Evolutionary conservation across 2,329 filamentous ascomycete species (phyloP), one percentile per base, ranked within the genome.

Genomic region (Stachybotrys chlorohalonatus): DNA sequence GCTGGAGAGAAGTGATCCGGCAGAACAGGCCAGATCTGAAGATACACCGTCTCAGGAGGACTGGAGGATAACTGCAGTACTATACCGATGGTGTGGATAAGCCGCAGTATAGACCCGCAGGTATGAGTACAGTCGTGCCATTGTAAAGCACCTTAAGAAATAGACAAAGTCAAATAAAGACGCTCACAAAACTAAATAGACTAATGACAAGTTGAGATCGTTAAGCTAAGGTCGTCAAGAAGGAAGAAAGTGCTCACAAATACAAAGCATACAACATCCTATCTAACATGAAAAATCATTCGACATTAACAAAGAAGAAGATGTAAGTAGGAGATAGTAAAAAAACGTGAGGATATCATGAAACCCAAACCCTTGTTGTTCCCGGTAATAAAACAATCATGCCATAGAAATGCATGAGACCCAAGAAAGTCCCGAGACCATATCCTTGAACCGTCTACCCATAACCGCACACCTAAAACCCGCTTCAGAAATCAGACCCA

Each of bases 271-370:
- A 54, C 32, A 32, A 50, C 50, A 53, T 36, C 9, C 36, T 13
- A 42, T 9, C 13, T 9, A 42, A 42, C 13, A 42, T 9, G 9
- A 42, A 5, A 42, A 46, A 24, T 24, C 24, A 24, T 24, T 24
- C 24, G 24, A 24, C 24, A 24, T 24, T 49, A 57, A 51, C 36
- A 53, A 36, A 51, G 53, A 45, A 51, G 45, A 54, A 54, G 52
- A 51, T 49, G 52, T 48, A 54, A 52, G 55, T 36, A 53, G 45
- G 54, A 51, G 53, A 51, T 53, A 52, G 51, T 2, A 54, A 55
- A 39, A 46, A 51, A 58, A 58, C 52, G 16, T 30, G 47, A 55
- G 56, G 57, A 60, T 60, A 60, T 60, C 58, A 57, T 60, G 54
- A 57, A 52, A 53, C 46, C 46, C 46, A 47, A 47, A n/a, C 46